Evolutionary conservation across 176 grass and related monocot genomes (phyloP).

Genomic region (Oryza glaberrima): DNA sequence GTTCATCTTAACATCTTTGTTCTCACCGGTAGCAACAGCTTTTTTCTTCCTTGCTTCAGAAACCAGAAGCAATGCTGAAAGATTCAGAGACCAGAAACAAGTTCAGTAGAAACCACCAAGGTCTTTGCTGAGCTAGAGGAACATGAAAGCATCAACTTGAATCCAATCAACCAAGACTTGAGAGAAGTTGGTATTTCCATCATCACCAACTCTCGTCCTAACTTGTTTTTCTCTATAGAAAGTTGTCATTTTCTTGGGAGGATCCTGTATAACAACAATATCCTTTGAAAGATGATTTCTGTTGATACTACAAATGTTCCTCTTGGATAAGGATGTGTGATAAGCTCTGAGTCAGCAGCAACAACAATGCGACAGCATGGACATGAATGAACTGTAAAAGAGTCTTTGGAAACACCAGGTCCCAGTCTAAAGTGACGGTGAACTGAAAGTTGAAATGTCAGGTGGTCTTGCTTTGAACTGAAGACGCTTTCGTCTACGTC

Average conservation of each 20-base stretch:
- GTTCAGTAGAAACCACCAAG: neutral
- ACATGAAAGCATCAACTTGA: neutral
- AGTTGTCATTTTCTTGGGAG: neutral
- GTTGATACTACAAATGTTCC: neutral
- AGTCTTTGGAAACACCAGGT: too few species aligned
- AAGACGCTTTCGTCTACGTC: slow-evolving; percentile 18
- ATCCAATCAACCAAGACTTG: neutral
- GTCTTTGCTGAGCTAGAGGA: neutral
- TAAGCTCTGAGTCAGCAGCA: neutral
- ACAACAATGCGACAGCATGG: neutral
- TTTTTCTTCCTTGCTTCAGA: neutral
- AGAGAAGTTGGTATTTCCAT: neutral
- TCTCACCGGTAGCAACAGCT: neutral
- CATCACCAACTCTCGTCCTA: neutral
- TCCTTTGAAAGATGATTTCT: neutral
- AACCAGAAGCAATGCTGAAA: neutral
- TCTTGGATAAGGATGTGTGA: neutral
- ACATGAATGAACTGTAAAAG: neutral
- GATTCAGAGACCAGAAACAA: neutral
- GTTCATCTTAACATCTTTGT: neutral
- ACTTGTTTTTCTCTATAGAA: neutral
- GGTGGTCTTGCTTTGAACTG: neutral
- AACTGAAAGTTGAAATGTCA: neutral
- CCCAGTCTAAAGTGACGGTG: too few species aligned
- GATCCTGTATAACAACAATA: neutral